Conservation (phyloP, 495 filamentous ascomycete species). For the Hyaloscypha bicolor region DNA sequence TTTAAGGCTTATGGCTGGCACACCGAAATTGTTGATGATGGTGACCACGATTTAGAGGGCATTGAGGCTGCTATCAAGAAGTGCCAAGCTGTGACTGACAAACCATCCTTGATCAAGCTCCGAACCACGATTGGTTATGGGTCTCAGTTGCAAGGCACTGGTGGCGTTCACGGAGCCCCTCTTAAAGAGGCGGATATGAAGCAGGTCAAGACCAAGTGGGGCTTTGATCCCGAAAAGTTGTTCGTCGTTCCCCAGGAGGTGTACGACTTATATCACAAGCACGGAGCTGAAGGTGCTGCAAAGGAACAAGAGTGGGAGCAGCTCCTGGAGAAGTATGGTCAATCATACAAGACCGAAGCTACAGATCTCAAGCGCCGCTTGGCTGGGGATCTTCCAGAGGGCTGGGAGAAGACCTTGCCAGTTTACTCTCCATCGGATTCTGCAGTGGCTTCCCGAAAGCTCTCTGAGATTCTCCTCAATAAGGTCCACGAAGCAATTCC, state of each 20-base stretch:
- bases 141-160: slow-evolving; percentile 89
- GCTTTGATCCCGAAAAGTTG: slow-evolving; percentile 91
- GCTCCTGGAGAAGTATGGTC: slow-evolving; percentile 82
- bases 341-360: slow-evolving; percentile 73
- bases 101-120: slow-evolving; percentile 95
- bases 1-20: slow-evolving; percentile 99
- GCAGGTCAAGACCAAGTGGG: slow-evolving; percentile 89
- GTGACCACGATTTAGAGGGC: slow-evolving; percentile 83
- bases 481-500: slow-evolving; percentile 83
- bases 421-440: slow-evolving; percentile 86
- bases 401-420: slow-evolving; percentile 94
- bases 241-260: slow-evolving; percentile 95
- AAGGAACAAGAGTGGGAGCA: slow-evolving; percentile 95
- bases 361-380: slow-evolving; percentile 83
- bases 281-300: slow-evolving; percentile 80
- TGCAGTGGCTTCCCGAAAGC: slow-evolving; percentile 88
- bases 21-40: slow-evolving; percentile 79
- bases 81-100: slow-evolving; percentile 86
- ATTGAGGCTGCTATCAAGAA: slow-evolving; percentile 89
- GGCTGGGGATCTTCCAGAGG: slow-evolving; percentile 83
- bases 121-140: slow-evolving; percentile 98
- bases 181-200: slow-evolving; percentile 92
- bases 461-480: slow-evolving; percentile 90
- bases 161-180: slow-evolving; percentile 92
- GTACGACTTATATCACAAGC: slow-evolving; percentile 86